Evolutionary conservation across 495 filamentous ascomycete species (phyloP).

Genomic region (Letharia columbiana): DNA sequence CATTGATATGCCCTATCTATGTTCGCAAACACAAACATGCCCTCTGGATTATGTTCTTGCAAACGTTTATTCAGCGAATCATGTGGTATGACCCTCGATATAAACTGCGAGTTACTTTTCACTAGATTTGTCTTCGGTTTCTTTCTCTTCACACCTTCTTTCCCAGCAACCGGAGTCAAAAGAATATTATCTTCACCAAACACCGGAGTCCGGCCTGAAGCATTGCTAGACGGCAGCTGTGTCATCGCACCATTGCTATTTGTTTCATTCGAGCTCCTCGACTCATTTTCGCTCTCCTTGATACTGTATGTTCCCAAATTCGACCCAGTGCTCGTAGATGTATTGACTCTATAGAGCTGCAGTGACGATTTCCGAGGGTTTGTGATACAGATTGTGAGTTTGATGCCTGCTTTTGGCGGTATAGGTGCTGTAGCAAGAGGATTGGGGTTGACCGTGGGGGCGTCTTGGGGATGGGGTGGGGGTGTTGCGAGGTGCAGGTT

Average conservation of each 20-base stretch:
- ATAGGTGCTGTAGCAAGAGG: conserved; percentile 75
- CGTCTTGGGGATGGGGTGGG: conserved; percentile 89
- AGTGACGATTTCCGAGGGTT: conserved; percentile 51
- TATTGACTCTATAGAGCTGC: conserved; percentile 43
- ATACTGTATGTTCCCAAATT: conserved; percentile 35
- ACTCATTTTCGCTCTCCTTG: conserved; percentile 50
- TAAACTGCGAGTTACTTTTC: conserved; percentile 96
- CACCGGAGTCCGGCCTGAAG: conserved; percentile 39
- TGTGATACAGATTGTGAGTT: conserved; percentile 65
- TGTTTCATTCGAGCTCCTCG: conserved; percentile 51
- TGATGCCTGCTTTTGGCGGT: conserved; percentile 79
- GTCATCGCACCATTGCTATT: conserved; percentile 31
- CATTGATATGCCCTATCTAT: conserved; percentile 89
- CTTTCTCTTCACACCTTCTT: conserved; percentile 66
- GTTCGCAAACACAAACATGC: conserved; percentile 85
- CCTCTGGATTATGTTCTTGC: conserved; percentile 66
- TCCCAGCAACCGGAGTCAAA: conserved; percentile 47
- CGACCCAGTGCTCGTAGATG: conserved; percentile 36
- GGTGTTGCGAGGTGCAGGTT: conserved; percentile 88
- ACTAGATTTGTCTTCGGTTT: conserved; percentile 97
- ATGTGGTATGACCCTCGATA: conserved; percentile 88
- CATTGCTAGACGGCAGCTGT: conserved; percentile 22
- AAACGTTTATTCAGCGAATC: conserved; percentile 71
- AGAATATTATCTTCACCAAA: conserved; percentile 86
- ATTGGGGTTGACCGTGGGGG: conserved; percentile 74